These are phyloP conservation scores for Tinospora cordifolia DNA, from an alignment of 164 flowering plant species.

Conservation along the genomic window DNA sequence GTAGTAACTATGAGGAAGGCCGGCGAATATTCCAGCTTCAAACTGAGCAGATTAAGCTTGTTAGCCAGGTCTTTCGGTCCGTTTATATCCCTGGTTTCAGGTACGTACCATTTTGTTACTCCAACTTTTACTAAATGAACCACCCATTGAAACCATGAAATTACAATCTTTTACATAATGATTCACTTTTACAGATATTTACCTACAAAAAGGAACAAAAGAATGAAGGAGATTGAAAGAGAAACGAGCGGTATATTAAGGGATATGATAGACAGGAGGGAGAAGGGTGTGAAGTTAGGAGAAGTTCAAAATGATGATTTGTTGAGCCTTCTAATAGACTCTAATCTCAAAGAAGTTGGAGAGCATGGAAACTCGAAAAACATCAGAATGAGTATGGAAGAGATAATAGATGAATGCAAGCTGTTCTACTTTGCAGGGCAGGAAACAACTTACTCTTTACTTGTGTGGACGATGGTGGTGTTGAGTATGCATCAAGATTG, in stretches of 20 bases:
- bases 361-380: constrained; percentile 7
- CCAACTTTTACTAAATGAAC: too few species aligned
- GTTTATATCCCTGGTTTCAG: constrained; percentile 38
- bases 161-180: too few species aligned
- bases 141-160: too few species aligned
- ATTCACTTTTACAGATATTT: constrained; percentile 5
- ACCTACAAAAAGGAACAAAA: constrained; percentile 7
- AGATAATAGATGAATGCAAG: too few species aligned
- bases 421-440: too few species aligned
- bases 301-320: constrained; percentile 17
- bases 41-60: constrained; percentile 21
- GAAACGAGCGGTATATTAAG: constrained; percentile 5
- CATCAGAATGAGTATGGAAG: constrained; percentile 10
- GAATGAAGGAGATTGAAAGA: constrained; percentile 13
- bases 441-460: too few species aligned
- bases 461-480: too few species aligned
- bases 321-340: constrained; percentile 17
- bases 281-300: constrained; percentile 17
- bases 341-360: constrained; percentile 11
- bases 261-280: constrained; percentile 16
- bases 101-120: too few species aligned
- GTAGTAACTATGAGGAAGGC: constrained; percentile 36
- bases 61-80: constrained; percentile 12
- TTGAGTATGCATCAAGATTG: too few species aligned
- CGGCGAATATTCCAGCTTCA: constrained; percentile 31